Conservation (phyloP, 2,329 filamentous ascomycete species). For the Fusarium siculi region DNA sequence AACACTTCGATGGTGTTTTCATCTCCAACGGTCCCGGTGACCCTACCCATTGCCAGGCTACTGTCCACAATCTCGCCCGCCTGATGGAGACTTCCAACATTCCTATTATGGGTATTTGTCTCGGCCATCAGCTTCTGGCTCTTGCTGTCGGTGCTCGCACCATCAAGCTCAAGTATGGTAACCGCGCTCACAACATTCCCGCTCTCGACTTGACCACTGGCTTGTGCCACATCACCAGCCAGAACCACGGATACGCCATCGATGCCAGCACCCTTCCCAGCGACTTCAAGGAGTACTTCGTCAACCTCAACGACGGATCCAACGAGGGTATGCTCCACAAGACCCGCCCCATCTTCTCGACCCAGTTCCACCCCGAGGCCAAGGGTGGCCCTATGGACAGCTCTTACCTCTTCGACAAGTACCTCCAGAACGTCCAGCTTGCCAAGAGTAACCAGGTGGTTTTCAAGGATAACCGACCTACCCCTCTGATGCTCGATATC, state of each 20-base stretch:
- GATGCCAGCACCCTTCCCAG: constrained; percentile 82
- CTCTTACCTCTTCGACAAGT: constrained; percentile 95
- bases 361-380: constrained; percentile 98
- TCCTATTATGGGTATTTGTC: constrained; percentile 97
- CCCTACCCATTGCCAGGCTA: constrained; percentile 94
- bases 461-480: constrained; percentile 88
- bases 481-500: constrained; percentile 87
- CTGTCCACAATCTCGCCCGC: constrained; percentile 89
- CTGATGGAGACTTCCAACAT: constrained; percentile 92
- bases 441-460: constrained; percentile 87
- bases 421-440: constrained; percentile 86
- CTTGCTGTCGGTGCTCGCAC: constrained; percentile 89
- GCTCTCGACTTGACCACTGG: constrained; percentile 94
- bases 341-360: constrained; percentile 95
- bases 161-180: constrained; percentile 98
- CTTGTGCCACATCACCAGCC: constrained; percentile 97
- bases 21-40: constrained; percentile 99
- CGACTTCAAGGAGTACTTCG: constrained; percentile 98
- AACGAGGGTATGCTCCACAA: constrained; percentile 99
- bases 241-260: constrained; percentile 98
- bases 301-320: constrained; percentile 96
- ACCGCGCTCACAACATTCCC: constrained; percentile 98
- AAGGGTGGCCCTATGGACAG: constrained; percentile 97
- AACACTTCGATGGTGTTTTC: constrained; percentile 98
- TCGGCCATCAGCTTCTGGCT: constrained; percentile 95